Base-by-base conservation (phyloP, 2,329 filamentous ascomycete species). In the Pseudogymnoascus sp. region DNA sequence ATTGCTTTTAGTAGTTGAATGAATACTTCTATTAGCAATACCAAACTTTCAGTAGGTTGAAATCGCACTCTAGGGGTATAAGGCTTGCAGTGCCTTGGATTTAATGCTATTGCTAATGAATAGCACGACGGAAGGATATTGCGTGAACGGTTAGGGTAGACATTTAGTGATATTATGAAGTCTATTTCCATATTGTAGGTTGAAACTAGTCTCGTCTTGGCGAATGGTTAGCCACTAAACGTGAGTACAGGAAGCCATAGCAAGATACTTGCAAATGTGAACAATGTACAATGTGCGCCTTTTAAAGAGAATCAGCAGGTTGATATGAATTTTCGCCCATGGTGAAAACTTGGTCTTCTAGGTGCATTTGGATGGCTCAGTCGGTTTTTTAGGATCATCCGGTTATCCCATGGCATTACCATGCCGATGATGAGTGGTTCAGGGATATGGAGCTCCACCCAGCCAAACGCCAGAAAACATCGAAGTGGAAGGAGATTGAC, bases 381-480 rank as follows among this genome's bases (percentile, higher is more conserved):
- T n/a, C n/a, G n/a, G n/a, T n/a, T n/a, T n/a, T n/a, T n/a, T 25
- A 5, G 23, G 23, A 25, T 25, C 23, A 25, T 25, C 23, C 4
- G 4, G 23, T 25, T 25, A 25, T 25, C 23, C 23, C 4, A 25
- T 25, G 4, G 23, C 23, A 25, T 25, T 6, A 25, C 23, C 23
- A 76, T 62, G 78, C 81, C 61, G 80, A 86, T 65, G 82, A 83
- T 67, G 88, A 88, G 37, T 88, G 85, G 85, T 83, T 86, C 67
- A 79, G 79, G 43, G 84, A 88, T 69, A 86, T 87, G 63, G 75
- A 76, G 43, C 71, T 71, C 19, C 68, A 68, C 64, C 77, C 83
- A 37, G 77, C 80, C 2, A 92, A 90, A 79, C 91, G 88, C 74
- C 88, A 86, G 67, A 90, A 85, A 74, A 76, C 80, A 60, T 74